Percentiles rank a stretch among this genome's conserved stretches.
Conservation (phyloP, 2,329 filamentous ascomycete species). For the Hypoxylon sp. region DNA sequence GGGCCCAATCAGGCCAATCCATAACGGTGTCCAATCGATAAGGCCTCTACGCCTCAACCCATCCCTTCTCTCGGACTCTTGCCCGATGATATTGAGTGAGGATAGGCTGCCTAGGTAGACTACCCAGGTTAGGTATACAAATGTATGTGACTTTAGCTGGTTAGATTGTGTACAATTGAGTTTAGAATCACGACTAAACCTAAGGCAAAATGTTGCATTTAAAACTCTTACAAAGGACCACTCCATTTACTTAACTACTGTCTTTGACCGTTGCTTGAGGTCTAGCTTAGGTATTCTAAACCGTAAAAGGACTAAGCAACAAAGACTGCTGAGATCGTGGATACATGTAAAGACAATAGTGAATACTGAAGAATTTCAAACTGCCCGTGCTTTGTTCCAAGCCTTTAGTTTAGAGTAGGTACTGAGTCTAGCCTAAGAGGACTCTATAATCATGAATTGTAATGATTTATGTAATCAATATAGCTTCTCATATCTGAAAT, state of each 20-base stretch:
- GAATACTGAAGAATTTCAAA: background rate
- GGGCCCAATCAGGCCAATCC: conserved; percentile 15
- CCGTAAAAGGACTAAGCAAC: background rate
- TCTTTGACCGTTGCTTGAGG: background rate
- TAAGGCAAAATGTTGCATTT: background rate
- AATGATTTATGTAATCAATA: too few relatives aligned
- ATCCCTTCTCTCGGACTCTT: background rate
- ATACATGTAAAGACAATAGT: background rate
- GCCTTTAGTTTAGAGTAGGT: too few relatives aligned
- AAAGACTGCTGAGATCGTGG: background rate
- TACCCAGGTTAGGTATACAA: background rate
- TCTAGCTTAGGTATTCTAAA: background rate
- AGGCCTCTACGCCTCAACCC: background rate
- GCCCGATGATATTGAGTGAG: background rate
- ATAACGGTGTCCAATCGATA: conserved; percentile 13
- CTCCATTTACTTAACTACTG: background rate
- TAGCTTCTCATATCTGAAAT: too few relatives aligned
- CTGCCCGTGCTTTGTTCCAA: background rate
- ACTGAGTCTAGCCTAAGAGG: too few relatives aligned
- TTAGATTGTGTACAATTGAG: background rate
- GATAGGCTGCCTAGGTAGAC: too few relatives aligned
- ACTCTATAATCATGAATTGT: too few relatives aligned
- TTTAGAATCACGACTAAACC: background rate
- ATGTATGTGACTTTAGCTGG: background rate
- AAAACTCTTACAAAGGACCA: background rate